These are phyloP conservation scores for Stygiomarasmius scandens DNA, from an alignment of 1,284 basidiomycete species.

Conservation along the genomic window DNA sequence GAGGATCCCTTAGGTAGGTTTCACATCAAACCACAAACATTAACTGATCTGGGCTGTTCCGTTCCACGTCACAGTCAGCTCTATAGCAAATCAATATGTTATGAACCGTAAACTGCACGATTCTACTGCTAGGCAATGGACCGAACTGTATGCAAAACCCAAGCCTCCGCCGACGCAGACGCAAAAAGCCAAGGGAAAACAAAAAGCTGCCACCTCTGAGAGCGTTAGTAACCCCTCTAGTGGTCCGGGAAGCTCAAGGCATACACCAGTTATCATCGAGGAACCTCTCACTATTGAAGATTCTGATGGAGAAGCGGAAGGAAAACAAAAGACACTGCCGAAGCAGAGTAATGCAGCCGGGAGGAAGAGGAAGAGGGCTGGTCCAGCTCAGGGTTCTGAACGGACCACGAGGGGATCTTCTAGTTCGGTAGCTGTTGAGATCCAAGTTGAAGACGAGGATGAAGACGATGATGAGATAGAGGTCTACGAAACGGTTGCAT, in stretches of 20 bases:
- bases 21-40: not conserved
- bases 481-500: not conserved
- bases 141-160: constrained; percentile 59
- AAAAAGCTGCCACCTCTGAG: constrained; percentile 26
- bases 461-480: not conserved
- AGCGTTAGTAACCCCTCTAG: constrained; percentile 9
- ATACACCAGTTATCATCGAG: not conserved
- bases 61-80: constrained; percentile 52
- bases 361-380: constrained; percentile 2
- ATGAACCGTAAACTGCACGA: constrained; percentile 68
- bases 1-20: constrained; percentile 70
- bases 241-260: constrained; percentile 15
- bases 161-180: constrained; percentile 33
- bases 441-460: constrained; percentile 27
- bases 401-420: not conserved
- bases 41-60: not conserved
- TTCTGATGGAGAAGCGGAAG: not conserved
- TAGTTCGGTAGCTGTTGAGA: constrained; percentile 2
- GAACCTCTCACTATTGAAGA: constrained; percentile 9
- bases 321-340: not conserved
- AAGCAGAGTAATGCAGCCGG: not conserved
- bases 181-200: constrained; percentile 34
- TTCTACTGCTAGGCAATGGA: constrained; percentile 65
- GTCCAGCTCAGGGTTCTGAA: not conserved
- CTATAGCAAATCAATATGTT: constrained; percentile 71